Evolutionary conservation across 2,329 filamentous ascomycete species (phyloP).

Genomic region (Neofusicoccum cordaticola): DNA sequence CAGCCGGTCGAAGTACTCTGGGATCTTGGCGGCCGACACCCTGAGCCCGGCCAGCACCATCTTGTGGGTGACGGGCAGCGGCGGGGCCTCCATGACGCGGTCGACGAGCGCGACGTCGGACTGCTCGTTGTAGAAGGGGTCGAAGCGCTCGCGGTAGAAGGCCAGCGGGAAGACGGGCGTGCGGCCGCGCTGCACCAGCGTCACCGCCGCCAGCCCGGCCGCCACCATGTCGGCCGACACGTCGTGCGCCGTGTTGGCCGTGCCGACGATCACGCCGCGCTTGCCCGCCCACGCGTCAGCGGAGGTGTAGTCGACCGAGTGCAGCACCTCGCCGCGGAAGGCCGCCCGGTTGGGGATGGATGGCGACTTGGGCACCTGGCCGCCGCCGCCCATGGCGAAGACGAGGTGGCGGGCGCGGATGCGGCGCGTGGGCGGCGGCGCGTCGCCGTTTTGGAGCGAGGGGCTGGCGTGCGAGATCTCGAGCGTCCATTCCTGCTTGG

Average conservation of each 20-base stretch:
- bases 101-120: slow-evolving; percentile 31
- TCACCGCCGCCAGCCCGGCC: slow-evolving; percentile 41
- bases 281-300: slow-evolving; percentile 38
- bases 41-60: slow-evolving; percentile 26
- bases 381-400: slow-evolving; percentile 32
- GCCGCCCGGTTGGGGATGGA: slow-evolving; percentile 31
- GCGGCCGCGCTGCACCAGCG: slow-evolving; percentile 45
- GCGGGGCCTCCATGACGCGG: not conserved
- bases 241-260: slow-evolving; percentile 51
- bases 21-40: slow-evolving; percentile 30
- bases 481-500: slow-evolving; percentile 38
- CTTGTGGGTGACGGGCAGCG: slow-evolving; percentile 13
- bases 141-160: not conserved
- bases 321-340: slow-evolving; percentile 32
- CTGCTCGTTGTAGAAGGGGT: slow-evolving; percentile 23
- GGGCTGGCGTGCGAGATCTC: slow-evolving; percentile 30
- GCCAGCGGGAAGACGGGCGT: slow-evolving; percentile 39
- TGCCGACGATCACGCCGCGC: slow-evolving; percentile 46
- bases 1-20: slow-evolving; percentile 41
- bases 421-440: slow-evolving; percentile 19
- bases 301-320: slow-evolving; percentile 36
- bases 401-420: slow-evolving; percentile 29
- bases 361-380: slow-evolving; percentile 17
- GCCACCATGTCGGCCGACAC: slow-evolving; percentile 49
- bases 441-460: slow-evolving; percentile 27